Evolutionary conservation across 306 rosid genomes (phyloP).

Genomic region (Vigna mungo): DNA sequence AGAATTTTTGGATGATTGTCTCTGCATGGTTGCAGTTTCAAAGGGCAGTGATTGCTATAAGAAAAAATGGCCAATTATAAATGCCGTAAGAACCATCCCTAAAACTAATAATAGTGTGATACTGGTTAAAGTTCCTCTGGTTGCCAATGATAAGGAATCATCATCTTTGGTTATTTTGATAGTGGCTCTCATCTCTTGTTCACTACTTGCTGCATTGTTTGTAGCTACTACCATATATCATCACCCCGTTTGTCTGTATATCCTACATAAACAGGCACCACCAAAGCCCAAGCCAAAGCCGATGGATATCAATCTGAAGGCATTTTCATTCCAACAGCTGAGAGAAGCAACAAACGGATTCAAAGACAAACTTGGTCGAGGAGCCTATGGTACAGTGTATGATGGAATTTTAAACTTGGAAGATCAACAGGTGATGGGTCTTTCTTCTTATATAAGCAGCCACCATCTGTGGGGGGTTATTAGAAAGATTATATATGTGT

Average conservation of each 20-base stretch:
- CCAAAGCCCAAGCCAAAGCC: conserved; percentile 40
- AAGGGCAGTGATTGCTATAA: conserved; percentile 2
- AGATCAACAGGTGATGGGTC: no score
- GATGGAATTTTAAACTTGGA: conserved; percentile 45
- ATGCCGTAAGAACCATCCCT: conserved; percentile 28
- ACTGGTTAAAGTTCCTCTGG: conserved; percentile 40
- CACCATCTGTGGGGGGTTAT: no score
- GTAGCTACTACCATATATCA: conserved; percentile 40
- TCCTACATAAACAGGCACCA: background rate
- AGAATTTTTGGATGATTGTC: conserved; percentile 46
- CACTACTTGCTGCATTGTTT: conserved; percentile 41
- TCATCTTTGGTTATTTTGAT: conserved; percentile 36
- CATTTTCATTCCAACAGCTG: conserved; percentile 47
- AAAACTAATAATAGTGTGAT: background rate
- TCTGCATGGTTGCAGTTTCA: conserved; percentile 45
- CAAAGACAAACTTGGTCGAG: conserved; percentile 44
- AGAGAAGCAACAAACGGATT: conserved; percentile 50
- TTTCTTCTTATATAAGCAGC: no score
- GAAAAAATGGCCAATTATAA: conserved; percentile 50
- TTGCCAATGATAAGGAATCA: conserved; percentile 17
- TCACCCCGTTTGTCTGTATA: conserved; percentile 34
- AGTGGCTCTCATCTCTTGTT: conserved; percentile 35
- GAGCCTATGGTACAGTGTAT: conserved; percentile 43
- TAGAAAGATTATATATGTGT: no score
- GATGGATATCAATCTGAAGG: conserved; percentile 46